Evolutionary conservation across 495 filamentous ascomycete species (phyloP), one percentile per base, ranked within the genome.

Genomic region (Xylaria nigripes): DNA sequence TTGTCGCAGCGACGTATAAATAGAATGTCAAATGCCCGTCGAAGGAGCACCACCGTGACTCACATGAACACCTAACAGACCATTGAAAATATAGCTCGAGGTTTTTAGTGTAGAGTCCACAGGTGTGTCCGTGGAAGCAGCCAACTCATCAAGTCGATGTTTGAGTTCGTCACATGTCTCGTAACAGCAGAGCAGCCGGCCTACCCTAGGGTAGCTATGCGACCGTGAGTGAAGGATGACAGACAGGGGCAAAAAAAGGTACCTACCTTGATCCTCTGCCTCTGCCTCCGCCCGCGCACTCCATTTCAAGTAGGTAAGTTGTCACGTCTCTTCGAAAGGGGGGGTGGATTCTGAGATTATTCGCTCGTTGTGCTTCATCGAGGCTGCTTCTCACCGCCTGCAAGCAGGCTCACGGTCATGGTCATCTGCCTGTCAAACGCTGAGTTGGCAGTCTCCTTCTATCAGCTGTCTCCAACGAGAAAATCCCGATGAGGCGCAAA

Each of bases 341-440:
- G 25, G 43, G 15, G 43, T 45, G 43, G 21, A 24, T 29, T 34
- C 25, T 16, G 27, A 36, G 22, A 21, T 48, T 24, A 56, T 56
- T 56, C 53, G 53, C 40, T 50, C 53, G 46, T 38, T 45, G 16
- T 45, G 40, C 27, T 44, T 9, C 7, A 57, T 57, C 50, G 41
- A 49, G 27, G 32, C 47, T 47, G 40, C 48, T 47, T 27, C 46
- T 51, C 54, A 57, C 54, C 54, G 53, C 53, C 53, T 8, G 53
- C 53, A 25, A 46, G 54, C 54, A 57, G 30, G 36, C 36, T 40
- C 45, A 50, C 12, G 48, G 50, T 47, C 47, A 34, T 51, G 54
- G 54, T 57, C 54, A 57, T 57, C 54, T 57, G 54, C 54, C 48
- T 30, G 47, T 48, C 40, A 57, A 57, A 51, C 45, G 54, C 54